A percentile compares a stretch with the other conserved stretches of the same genome.
Conservation (phyloP, 495 filamentous ascomycete species). For the Penicillium samsonianum region DNA sequence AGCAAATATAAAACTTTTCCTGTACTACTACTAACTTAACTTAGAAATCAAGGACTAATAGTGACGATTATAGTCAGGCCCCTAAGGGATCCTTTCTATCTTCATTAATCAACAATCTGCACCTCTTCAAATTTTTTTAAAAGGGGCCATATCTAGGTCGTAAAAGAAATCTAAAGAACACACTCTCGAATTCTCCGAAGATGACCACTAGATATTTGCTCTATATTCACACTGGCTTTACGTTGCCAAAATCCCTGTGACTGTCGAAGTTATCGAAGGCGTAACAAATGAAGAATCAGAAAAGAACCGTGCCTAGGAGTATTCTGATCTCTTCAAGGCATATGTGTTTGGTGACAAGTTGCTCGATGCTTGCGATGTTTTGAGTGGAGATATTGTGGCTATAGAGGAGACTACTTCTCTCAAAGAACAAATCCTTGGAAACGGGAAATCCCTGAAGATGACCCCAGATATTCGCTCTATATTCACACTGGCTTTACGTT, state of each 20-base stretch:
- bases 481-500: background rate
- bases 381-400: no score
- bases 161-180: background rate
- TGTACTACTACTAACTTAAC: background rate
- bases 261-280: background rate
- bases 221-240: conserved; percentile 1
- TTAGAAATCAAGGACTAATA: background rate
- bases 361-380: no score
- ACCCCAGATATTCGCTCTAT: background rate
- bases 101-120: background rate
- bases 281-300: background rate
- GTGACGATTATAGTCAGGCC: background rate
- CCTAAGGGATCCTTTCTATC: background rate
- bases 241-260: background rate
- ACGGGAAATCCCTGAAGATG: background rate
- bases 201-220: background rate
- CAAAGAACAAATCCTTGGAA: no score
- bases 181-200: background rate
- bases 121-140: background rate
- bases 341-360: background rate
- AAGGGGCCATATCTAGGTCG: background rate
- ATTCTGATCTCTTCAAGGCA: background rate
- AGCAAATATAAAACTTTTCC: no score
- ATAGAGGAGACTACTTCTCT: no score
- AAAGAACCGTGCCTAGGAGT: background rate